These are phyloP conservation scores for Boletus vinaceobasis DNA, from an alignment of 768 basidiomycete genomes.

Conservation along the genomic window DNA sequence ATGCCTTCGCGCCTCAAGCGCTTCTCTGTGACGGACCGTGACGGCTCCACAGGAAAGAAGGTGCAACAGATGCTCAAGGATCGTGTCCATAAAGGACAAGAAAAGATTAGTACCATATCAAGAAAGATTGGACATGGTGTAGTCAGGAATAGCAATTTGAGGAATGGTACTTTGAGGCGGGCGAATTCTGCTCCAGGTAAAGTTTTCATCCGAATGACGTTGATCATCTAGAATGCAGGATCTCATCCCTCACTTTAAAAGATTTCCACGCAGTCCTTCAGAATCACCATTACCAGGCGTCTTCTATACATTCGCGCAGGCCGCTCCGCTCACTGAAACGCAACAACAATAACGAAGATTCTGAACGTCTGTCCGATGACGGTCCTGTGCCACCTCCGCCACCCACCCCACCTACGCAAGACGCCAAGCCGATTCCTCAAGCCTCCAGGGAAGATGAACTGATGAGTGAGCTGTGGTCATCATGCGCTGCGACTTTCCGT, in stretches of 20 bases:
- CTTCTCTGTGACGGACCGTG: slow-evolving; percentile 34
- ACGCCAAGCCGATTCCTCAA: slow-evolving; percentile 31
- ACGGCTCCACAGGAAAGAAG: slow-evolving; percentile 64
- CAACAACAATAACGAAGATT: slow-evolving; percentile 30
- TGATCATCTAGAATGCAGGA: background rate
- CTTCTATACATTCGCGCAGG: slow-evolving; percentile 80
- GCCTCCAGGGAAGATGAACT: slow-evolving; percentile 61
- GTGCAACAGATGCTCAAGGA: slow-evolving; percentile 73
- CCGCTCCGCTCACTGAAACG: slow-evolving; percentile 50
- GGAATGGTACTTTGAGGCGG: slow-evolving; percentile 54
- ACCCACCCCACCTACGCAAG: slow-evolving; percentile 33
- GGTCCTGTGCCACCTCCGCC: slow-evolving; percentile 35
- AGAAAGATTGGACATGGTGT: slow-evolving; percentile 74
- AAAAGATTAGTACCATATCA: slow-evolving; percentile 71
- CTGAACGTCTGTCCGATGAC: slow-evolving; percentile 32
- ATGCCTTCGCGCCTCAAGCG: slow-evolving; percentile 21
- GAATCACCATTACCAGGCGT: slow-evolving; percentile 65
- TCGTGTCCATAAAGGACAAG: slow-evolving; percentile 70
- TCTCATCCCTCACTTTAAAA: slow-evolving; percentile 24
- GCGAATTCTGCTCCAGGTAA: slow-evolving; percentile 69
- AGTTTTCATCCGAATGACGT: slow-evolving; percentile 9
- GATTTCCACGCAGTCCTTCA: slow-evolving; percentile 69
- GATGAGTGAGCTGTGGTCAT: slow-evolving; percentile 86
- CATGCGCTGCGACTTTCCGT: slow-evolving; percentile 92
- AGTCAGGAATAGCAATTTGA: slow-evolving; percentile 49